phyloP scores from a whole-genome alignment of 83 land plant species.

The Thuja plicata region DNA sequence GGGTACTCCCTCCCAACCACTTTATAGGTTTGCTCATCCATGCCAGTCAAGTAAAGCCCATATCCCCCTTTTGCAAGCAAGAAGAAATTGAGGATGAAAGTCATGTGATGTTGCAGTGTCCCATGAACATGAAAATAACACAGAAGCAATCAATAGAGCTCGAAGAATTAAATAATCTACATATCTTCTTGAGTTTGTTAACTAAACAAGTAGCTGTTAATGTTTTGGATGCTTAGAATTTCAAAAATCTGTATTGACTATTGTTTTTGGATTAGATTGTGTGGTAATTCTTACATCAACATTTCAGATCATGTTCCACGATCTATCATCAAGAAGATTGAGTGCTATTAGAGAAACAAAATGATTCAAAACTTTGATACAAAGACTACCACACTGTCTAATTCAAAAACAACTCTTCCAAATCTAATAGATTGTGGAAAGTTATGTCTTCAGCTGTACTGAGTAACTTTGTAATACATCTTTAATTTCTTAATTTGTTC shows the following conservation, averaged over 20 bases:
- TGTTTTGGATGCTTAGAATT: not conserved
- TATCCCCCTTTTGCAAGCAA: constrained; percentile 34
- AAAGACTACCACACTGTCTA: no score
- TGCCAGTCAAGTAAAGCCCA: constrained; percentile 54
- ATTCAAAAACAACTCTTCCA: no score
- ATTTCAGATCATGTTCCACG: no score
- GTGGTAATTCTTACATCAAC: no score
- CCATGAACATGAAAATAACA: not conserved
- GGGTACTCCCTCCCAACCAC: constrained; percentile 22
- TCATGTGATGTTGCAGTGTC: not conserved
- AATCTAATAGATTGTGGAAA: no score
- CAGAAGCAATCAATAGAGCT: not conserved
- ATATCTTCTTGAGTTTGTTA: not conserved
- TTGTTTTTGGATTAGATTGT: no score
- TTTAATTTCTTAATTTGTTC: not conserved
- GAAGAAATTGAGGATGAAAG: not conserved
- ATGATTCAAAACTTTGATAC: no score
- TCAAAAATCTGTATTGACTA: no score
- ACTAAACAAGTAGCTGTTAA: not conserved
- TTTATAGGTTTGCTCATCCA: constrained; percentile 28
- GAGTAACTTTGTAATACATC: no score
- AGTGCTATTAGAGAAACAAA: no score
- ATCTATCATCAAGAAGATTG: no score
- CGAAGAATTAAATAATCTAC: not conserved
- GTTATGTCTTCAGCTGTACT: no score